phyloP scores from a whole-genome alignment of 139 green algal genomes.

The Helicosporidium sp. region DNA sequence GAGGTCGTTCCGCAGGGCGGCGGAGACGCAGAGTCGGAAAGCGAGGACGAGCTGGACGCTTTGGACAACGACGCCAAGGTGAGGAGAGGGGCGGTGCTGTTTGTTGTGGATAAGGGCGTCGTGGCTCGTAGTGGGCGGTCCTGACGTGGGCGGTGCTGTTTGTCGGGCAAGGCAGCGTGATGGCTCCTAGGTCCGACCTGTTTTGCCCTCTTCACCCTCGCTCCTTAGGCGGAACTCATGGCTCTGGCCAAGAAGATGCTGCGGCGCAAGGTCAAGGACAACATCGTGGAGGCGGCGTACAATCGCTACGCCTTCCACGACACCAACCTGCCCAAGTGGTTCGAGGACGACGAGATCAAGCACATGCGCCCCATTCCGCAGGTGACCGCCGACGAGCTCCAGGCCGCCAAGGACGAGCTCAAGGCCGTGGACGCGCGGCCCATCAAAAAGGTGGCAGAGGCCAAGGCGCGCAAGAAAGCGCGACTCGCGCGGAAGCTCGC shows the following conservation, averaged over 20 bases:
- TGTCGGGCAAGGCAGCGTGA: no score
- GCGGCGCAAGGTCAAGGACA: slow-evolving; percentile 42
- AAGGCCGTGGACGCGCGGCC: slow-evolving; percentile 63
- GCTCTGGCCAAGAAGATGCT: slow-evolving; percentile 72
- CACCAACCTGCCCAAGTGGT: slow-evolving; percentile 61
- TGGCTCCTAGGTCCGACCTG: no score
- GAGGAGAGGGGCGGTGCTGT: neutral
- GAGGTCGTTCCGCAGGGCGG: slow-evolving; percentile 27
- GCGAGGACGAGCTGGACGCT: slow-evolving; percentile 27
- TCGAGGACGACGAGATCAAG: slow-evolving; percentile 66
- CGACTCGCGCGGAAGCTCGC: slow-evolving; percentile 30
- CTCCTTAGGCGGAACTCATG: slow-evolving; percentile 38
- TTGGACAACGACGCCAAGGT: slow-evolving; percentile 18
- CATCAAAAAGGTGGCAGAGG: slow-evolving; percentile 92
- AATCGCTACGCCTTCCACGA: slow-evolving; percentile 79
- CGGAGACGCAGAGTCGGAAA: slow-evolving; percentile 13
- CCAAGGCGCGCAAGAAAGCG: slow-evolving; percentile 72
- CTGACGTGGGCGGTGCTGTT: no score
- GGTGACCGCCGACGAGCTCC: slow-evolving; percentile 45
- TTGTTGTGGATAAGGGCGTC: neutral
- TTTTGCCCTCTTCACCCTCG: neutral
- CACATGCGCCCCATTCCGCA: slow-evolving; percentile 15
- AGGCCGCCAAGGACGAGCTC: slow-evolving; percentile 53
- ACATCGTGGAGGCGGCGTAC: slow-evolving; percentile 86
- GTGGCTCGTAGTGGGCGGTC: neutral